Percentiles rank a stretch among this genome's conserved stretches.
Conservation (phyloP, 2,329 filamentous ascomycete genomes). For the Cladorrhinum sp. region DNA sequence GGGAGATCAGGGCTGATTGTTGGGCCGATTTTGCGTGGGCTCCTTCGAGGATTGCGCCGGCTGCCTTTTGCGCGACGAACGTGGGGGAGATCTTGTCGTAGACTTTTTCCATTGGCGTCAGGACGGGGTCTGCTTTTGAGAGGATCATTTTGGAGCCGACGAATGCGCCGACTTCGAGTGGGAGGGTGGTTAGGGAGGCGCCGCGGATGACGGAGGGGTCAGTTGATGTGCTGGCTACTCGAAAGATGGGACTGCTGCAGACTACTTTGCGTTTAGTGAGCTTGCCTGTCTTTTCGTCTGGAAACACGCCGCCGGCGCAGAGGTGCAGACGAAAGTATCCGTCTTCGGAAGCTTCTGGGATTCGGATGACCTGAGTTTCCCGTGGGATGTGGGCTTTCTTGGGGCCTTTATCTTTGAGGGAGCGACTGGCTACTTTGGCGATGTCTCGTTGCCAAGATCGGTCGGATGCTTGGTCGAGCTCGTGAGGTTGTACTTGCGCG, state of each 20-base stretch:
- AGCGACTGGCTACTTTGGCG: slow-evolving; percentile 58
- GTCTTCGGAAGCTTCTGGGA: slow-evolving; percentile 61
- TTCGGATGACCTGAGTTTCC: slow-evolving; percentile 63
- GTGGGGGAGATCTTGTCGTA: slow-evolving; percentile 38
- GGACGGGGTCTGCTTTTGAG: slow-evolving; percentile 43
- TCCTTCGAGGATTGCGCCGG: slow-evolving; percentile 38
- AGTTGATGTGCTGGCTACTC: slow-evolving; percentile 63
- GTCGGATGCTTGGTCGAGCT: slow-evolving; percentile 57
- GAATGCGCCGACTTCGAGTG: slow-evolving; percentile 61
- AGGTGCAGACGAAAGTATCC: slow-evolving; percentile 68
- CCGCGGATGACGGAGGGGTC: slow-evolving; percentile 61
- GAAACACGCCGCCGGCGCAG: slow-evolving; percentile 43
- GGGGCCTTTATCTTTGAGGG: slow-evolving; percentile 42
- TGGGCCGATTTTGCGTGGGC: slow-evolving; percentile 18
- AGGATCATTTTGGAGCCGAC: slow-evolving; percentile 50
- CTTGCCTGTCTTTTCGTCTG: slow-evolving; percentile 17
- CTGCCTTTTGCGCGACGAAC: slow-evolving; percentile 41
- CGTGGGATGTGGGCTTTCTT: slow-evolving; percentile 49
- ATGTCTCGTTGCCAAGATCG: slow-evolving; percentile 67
- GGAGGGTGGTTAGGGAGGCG: slow-evolving; percentile 62
- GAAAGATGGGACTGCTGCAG: slow-evolving; percentile 65
- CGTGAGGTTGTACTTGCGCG: slow-evolving; percentile 42
- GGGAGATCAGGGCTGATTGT: not conserved
- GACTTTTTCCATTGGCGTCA: slow-evolving; percentile 40
- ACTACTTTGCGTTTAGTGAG: slow-evolving; percentile 44